These are phyloP conservation scores for Rhodotorula toruloides DNA, from an alignment of 768 basidiomycete species.

Conservation along the genomic window DNA sequence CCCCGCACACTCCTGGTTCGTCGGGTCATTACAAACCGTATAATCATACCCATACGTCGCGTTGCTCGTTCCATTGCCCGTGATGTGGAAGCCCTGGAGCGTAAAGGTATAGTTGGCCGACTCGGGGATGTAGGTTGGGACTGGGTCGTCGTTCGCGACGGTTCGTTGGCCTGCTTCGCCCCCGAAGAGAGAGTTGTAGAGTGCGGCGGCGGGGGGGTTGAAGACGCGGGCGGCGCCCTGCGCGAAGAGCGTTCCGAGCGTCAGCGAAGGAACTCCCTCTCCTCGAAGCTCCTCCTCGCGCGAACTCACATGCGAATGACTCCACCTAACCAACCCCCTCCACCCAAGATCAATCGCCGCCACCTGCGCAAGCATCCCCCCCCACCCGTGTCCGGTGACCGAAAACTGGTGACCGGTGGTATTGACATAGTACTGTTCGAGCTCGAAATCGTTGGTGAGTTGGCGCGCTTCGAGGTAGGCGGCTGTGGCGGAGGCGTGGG, in stretches of 20 bases:
- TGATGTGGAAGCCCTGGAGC: conserved; percentile 41
- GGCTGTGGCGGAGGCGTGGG: conserved; percentile 35
- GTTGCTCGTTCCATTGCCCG: conserved; percentile 36
- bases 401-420: conserved; percentile 31
- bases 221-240: conserved; percentile 38
- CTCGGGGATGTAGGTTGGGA: conserved; percentile 38
- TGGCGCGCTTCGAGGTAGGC: conserved; percentile 41
- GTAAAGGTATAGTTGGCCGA: conserved; percentile 36
- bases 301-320: not conserved
- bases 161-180: conserved; percentile 41
- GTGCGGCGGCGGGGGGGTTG: conserved; percentile 36
- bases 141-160: conserved; percentile 41
- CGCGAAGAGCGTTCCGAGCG: too few species aligned
- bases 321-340: conserved; percentile 24
- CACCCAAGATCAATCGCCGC: conserved; percentile 41
- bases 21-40: conserved; percentile 21
- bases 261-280: too few species aligned
- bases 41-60: conserved; percentile 40
- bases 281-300: too few species aligned
- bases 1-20: conserved; percentile 37
- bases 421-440: conserved; percentile 30
- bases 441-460: conserved; percentile 37
- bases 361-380: conserved; percentile 40
- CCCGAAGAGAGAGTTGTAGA: conserved; percentile 38
- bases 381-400: conserved; percentile 41